A percentile compares a stretch with the other conserved stretches of the same genome.
These are phyloP conservation scores for Elongisporangium anandrum DNA, from an alignment of 352 stramenopile genomes.

Conservation along the genomic window DNA sequence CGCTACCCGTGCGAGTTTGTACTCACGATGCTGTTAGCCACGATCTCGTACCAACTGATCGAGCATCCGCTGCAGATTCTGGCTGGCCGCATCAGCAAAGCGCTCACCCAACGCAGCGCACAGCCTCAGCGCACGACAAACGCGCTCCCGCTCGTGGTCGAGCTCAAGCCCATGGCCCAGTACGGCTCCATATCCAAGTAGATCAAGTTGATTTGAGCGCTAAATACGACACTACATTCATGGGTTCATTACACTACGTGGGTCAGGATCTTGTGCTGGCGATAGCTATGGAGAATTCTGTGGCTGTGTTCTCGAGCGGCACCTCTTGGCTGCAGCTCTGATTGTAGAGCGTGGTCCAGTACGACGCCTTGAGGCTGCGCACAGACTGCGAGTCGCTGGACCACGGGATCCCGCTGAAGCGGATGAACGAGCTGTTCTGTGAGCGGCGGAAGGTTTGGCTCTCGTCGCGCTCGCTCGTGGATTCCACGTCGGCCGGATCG, in stretches of 20 bases:
- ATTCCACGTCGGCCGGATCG: not conserved
- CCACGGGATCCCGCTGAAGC: not conserved
- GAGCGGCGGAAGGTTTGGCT: not conserved
- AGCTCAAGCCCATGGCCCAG: not conserved
- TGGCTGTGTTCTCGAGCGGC: not conserved
- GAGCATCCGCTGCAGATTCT: slow-evolving; percentile 40
- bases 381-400: not conserved
- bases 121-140: not conserved
- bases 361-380: not conserved
- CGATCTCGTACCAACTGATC: slow-evolving; percentile 29
- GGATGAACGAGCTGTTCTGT: not conserved
- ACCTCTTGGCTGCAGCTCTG: not conserved
- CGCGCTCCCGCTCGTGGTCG: not conserved
- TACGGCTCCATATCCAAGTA: not conserved
- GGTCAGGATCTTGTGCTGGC: not conserved
- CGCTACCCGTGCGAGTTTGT: slow-evolving; percentile 10
- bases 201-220: not conserved
- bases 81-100: slow-evolving; percentile 22
- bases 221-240: not conserved
- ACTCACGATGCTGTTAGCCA: slow-evolving; percentile 24
- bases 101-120: slow-evolving; percentile 1
- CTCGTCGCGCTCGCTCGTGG: not conserved
- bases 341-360: not conserved
- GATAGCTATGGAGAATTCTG: not conserved
- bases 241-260: not conserved